Evolutionary conservation across 2,329 filamentous ascomycete species (phyloP).

Genomic region (Ilyonectria robusta): DNA sequence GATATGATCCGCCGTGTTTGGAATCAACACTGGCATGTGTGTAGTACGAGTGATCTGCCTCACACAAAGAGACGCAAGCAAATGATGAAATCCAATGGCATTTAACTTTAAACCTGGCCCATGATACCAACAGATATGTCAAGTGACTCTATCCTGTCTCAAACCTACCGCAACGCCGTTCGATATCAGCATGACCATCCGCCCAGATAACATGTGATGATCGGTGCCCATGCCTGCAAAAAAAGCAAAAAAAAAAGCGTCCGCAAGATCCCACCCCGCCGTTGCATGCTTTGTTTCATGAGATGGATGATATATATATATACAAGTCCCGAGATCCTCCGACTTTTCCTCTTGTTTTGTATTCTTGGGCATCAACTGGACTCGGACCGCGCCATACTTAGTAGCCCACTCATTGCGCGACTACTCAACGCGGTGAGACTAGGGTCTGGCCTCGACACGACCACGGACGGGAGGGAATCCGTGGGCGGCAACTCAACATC

Average conservation of each 20-base stretch:
- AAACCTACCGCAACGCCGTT: conserved; percentile 18
- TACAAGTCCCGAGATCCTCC: conserved; percentile 1
- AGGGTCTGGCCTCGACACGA: neutral
- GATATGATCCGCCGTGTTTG: conserved; percentile 8
- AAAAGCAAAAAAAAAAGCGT: conserved; percentile 10
- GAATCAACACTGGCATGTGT: neutral
- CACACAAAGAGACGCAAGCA: neutral
- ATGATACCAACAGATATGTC: conserved; percentile 12
- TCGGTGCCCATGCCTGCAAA: conserved; percentile 5
- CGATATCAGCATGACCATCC: neutral
- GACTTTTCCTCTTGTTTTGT: neutral
- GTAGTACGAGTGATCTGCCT: neutral
- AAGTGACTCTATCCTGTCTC: conserved; percentile 20
- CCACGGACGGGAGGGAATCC: conserved; percentile 4
- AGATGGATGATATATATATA: conserved; percentile 30
- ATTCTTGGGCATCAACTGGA: conserved; percentile 11
- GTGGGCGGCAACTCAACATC: conserved; percentile 6
- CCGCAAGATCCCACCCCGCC: conserved; percentile 16
- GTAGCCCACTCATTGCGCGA: conserved; percentile 66
- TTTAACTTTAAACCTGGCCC: conserved; percentile 9
- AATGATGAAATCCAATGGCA: conserved; percentile 23
- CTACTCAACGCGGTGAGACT: conserved; percentile 61
- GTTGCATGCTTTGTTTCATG: conserved; percentile 16
- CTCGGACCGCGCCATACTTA: conserved; percentile 59
- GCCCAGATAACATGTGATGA: conserved; percentile 7